Evolutionary conservation across 768 basidiomycete species (phyloP).

Genomic region (Fibroporia radiculosa): DNA sequence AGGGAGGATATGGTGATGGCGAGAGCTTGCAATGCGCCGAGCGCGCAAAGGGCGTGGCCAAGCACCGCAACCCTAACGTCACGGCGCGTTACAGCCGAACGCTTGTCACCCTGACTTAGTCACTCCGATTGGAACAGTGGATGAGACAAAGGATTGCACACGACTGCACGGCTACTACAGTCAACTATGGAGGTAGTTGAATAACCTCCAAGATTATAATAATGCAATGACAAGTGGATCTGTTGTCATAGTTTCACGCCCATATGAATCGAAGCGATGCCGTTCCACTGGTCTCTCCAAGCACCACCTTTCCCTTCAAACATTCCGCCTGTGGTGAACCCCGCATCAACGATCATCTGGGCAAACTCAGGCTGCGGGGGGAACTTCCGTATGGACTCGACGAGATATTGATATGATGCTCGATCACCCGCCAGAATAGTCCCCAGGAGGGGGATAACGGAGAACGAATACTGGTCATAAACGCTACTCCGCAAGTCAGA

Average conservation of each 20-base stretch:
- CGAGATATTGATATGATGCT: slow-evolving; percentile 93
- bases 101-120: too few relatives aligned
- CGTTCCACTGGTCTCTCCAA: slow-evolving; percentile 82
- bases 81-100: not conserved
- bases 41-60: slow-evolving; percentile 1
- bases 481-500: slow-evolving; percentile 37
- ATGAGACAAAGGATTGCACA: too few relatives aligned
- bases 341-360: slow-evolving; percentile 79
- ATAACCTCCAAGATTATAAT: too few relatives aligned
- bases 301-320: slow-evolving; percentile 69
- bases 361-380: slow-evolving; percentile 85
- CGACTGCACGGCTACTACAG: too few relatives aligned
- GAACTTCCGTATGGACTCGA: slow-evolving; percentile 94
- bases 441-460: slow-evolving; percentile 90
- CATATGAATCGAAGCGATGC: slow-evolving; percentile 79
- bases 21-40: not conserved
- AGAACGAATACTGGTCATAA: slow-evolving; percentile 95
- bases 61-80: too few relatives aligned
- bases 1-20: not conserved
- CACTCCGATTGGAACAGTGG: too few relatives aligned
- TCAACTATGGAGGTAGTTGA: too few relatives aligned
- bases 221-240: too few relatives aligned
- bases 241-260: slow-evolving; percentile 63
- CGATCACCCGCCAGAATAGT: slow-evolving; percentile 94
- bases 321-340: slow-evolving; percentile 60